A percentile compares a stretch with the other conserved stretches of the same genome.
These are phyloP conservation scores for Cercospora citrullina DNA, from an alignment of 2,329 filamentous ascomycete genomes.

Conservation along the genomic window DNA sequence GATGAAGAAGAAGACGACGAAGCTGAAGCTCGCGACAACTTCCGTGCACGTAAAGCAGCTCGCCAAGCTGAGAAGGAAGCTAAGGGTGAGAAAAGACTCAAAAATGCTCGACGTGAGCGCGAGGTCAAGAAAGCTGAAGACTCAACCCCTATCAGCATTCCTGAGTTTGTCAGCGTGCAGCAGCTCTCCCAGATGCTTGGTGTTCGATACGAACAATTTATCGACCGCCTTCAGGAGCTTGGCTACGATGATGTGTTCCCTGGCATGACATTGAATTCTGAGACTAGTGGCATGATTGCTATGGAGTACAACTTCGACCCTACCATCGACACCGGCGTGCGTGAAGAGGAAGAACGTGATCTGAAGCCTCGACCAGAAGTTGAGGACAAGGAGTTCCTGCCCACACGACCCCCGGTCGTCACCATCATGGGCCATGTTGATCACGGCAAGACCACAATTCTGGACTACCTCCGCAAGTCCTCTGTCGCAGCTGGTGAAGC, in stretches of 20 bases:
- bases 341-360: constrained; percentile 64
- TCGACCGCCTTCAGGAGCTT: constrained; percentile 74
- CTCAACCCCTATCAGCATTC: constrained; percentile 70
- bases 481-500: constrained; percentile 90
- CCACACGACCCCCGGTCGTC: constrained; percentile 82
- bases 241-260: constrained; percentile 84
- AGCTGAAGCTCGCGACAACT: constrained; percentile 31
- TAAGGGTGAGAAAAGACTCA: constrained; percentile 28
- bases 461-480: constrained; percentile 90
- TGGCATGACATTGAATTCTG: constrained; percentile 84
- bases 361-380: constrained; percentile 68
- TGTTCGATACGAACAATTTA: constrained; percentile 69
- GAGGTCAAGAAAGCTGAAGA: constrained; percentile 39
- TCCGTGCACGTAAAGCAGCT: constrained; percentile 28
- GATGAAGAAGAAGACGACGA: constrained; percentile 36
- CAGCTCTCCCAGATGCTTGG: constrained; percentile 76
- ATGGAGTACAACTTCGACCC: constrained; percentile 93
- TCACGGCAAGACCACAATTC: constrained; percentile 94
- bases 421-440: constrained; percentile 99
- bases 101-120: constrained; percentile 28
- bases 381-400: constrained; percentile 67
- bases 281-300: constrained; percentile 85
- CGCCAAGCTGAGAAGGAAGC: constrained; percentile 25
- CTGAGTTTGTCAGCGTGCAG: constrained; percentile 87
- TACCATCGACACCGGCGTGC: constrained; percentile 55